These are phyloP conservation scores for Stemphylium lycopersici DNA, from an alignment of 2,329 filamentous ascomycete species.

Conservation along the genomic window DNA sequence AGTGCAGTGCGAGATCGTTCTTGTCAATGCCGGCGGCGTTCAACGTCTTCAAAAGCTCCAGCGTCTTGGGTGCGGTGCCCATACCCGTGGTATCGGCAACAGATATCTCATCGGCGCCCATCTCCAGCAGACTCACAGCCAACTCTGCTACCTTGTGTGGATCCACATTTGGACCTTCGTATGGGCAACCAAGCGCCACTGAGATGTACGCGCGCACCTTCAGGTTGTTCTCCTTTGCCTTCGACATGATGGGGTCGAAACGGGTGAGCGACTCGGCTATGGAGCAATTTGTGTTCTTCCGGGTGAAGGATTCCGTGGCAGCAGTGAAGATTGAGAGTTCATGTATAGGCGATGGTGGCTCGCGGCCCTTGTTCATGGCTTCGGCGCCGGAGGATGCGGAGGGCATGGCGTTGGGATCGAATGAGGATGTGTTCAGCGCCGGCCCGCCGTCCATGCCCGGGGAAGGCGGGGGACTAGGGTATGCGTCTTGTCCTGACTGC, in stretches of 20 bases:
- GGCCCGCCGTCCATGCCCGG: constrained; percentile 47
- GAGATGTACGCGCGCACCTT: constrained; percentile 79
- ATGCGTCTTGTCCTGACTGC: constrained; percentile 52
- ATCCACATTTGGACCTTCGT: constrained; percentile 67
- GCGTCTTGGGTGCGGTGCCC: constrained; percentile 77
- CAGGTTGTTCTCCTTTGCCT: constrained; percentile 68
- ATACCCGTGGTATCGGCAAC: constrained; percentile 91
- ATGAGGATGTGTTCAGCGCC: constrained; percentile 51
- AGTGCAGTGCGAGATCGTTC: constrained; percentile 79
- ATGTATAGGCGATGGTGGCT: constrained; percentile 22
- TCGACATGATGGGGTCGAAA: constrained; percentile 73
- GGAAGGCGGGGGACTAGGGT: constrained; percentile 54
- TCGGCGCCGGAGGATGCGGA: constrained; percentile 44
- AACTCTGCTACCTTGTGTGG: constrained; percentile 67
- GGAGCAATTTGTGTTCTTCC: constrained; percentile 81
- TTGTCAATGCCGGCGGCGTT: constrained; percentile 70
- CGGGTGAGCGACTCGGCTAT: constrained; percentile 74
- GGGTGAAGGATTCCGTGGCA: constrained; percentile 80
- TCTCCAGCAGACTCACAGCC: constrained; percentile 72
- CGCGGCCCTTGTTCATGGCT: constrained; percentile 36
- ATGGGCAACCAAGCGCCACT: constrained; percentile 77
- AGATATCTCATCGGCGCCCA: constrained; percentile 89
- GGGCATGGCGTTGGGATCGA: constrained; percentile 52
- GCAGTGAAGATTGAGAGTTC: constrained; percentile 83
- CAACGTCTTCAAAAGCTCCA: constrained; percentile 68